A percentile compares a stretch with the other conserved stretches of the same genome.
Conservation (phyloP, 345 rosid genomes). For the Atalantia buxifolia region DNA sequence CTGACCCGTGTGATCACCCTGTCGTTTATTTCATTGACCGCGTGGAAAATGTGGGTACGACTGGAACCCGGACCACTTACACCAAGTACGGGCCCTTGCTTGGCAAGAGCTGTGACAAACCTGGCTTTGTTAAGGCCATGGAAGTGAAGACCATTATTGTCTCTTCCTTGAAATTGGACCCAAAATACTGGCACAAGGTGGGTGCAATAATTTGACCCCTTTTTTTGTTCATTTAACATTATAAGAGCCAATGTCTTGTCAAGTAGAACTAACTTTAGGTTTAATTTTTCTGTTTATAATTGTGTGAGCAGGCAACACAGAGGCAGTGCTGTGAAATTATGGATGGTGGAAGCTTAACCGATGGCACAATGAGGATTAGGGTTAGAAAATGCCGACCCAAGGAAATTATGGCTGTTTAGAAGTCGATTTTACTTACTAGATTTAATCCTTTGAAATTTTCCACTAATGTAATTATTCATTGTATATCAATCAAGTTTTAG, state of each 20-base stretch:
- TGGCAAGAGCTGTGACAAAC: conserved; percentile 35
- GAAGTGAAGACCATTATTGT: conserved; percentile 46
- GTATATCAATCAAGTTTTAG: not conserved
- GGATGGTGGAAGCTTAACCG: conserved; percentile 31
- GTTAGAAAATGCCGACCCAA: conserved; percentile 59
- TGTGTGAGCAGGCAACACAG: conserved; percentile 40
- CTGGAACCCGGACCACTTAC: conserved; percentile 54
- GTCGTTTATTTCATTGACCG: conserved; percentile 52
- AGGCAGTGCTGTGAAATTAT: conserved; percentile 64
- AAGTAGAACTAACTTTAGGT: not conserved
- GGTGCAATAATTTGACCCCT: not conserved
- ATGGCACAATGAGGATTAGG: conserved; percentile 42
- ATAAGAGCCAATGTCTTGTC: not conserved
- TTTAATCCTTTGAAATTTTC: not conserved
- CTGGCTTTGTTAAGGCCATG: conserved; percentile 26
- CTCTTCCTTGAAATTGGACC: conserved; percentile 54
- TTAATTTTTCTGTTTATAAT: not conserved
- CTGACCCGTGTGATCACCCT: conserved; percentile 53
- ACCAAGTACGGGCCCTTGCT: conserved; percentile 14
- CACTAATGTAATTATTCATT: not conserved
- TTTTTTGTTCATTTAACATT: not conserved
- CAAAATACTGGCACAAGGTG: conserved; percentile 67
- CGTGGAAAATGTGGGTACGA: conserved; percentile 37
- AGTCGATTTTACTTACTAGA: not conserved
- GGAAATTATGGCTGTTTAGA: conserved; percentile 34